Conservation (phyloP, 345 rosid genomes). For the Excoecaria cochinchinensis region DNA sequence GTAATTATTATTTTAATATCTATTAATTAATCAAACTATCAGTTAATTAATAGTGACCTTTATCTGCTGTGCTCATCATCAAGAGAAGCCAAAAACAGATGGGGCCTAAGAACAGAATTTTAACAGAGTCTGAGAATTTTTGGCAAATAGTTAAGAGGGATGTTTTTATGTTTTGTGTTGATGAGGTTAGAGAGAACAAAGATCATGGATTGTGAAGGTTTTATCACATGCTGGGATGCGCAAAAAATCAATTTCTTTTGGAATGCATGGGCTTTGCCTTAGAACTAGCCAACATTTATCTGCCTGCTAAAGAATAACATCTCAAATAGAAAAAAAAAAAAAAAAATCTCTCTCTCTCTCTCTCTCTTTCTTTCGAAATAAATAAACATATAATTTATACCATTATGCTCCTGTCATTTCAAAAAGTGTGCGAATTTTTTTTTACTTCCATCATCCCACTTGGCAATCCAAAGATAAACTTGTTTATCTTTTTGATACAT, state of each 20-base stretch:
- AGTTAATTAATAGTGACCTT: background rate
- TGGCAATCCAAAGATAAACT: constrained; percentile 24
- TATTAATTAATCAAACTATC: background rate
- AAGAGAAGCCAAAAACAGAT: constrained; percentile 16
- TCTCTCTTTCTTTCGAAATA: background rate
- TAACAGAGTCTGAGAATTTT: constrained; percentile 14
- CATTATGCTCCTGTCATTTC: constrained; percentile 31
- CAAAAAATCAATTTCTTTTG: constrained; percentile 8
- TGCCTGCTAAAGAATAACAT: constrained; percentile 10
- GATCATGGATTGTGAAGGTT: constrained; percentile 24
- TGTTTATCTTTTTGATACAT: constrained; percentile 15
- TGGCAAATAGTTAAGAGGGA: constrained; percentile 23
- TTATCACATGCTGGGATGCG: constrained; percentile 40
- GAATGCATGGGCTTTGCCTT: constrained; percentile 38
- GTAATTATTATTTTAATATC: too few species aligned
- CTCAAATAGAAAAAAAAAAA: background rate
- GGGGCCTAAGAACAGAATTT: constrained; percentile 34
- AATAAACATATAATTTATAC: background rate
- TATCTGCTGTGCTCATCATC: background rate
- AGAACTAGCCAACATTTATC: constrained; percentile 31
- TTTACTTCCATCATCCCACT: constrained; percentile 3
- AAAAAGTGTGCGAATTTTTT: constrained; percentile 15
- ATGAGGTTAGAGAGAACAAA: constrained; percentile 18
- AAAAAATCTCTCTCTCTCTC: too few species aligned
- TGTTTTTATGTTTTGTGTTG: constrained; percentile 21